phyloP scores from a whole-genome alignment of 2,329 filamentous ascomycete species.

The Diaporthe longicolla region DNA sequence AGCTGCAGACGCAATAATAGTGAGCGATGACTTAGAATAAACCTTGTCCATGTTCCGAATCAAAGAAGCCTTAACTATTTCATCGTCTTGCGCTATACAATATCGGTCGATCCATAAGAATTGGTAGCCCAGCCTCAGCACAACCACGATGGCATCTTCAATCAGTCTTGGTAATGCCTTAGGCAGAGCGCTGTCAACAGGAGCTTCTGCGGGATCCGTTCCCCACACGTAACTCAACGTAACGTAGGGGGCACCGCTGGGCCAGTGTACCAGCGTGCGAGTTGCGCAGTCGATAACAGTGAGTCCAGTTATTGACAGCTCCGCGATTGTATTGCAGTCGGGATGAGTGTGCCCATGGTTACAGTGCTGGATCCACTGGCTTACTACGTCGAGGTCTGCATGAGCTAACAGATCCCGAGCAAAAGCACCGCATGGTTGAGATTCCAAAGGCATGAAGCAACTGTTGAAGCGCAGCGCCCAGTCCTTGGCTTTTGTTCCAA shows the following conservation, averaged over 20 bases:
- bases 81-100: slow-evolving; percentile 51
- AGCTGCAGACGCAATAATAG: slow-evolving; percentile 57
- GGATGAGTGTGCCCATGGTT: slow-evolving; percentile 29
- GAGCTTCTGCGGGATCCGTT: neutral
- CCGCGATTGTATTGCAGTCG: slow-evolving; percentile 8
- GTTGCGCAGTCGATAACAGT: slow-evolving; percentile 33
- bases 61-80: slow-evolving; percentile 46
- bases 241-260: slow-evolving; percentile 4
- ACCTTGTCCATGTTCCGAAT: slow-evolving; percentile 56
- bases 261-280: slow-evolving; percentile 5
- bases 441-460: slow-evolving; percentile 28
- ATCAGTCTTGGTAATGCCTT: slow-evolving; percentile 22
- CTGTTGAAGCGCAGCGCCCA: slow-evolving; percentile 23
- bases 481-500: slow-evolving; percentile 29
- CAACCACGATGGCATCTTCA: slow-evolving; percentile 42
- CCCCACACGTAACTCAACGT: slow-evolving; percentile 39
- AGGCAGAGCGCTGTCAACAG: neutral
- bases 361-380: slow-evolving; percentile 31
- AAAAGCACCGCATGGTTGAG: slow-evolving; percentile 3
- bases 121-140: slow-evolving; percentile 50
- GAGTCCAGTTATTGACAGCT: neutral
- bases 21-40: slow-evolving; percentile 53
- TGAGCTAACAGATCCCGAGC: slow-evolving; percentile 28
- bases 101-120: slow-evolving; percentile 58
- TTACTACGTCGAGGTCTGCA: slow-evolving; percentile 15